Evolutionary conservation across 2,329 filamentous ascomycete species (phyloP), one percentile per base, ranked within the genome.

Genomic region (Botryotinia narcissicola): DNA sequence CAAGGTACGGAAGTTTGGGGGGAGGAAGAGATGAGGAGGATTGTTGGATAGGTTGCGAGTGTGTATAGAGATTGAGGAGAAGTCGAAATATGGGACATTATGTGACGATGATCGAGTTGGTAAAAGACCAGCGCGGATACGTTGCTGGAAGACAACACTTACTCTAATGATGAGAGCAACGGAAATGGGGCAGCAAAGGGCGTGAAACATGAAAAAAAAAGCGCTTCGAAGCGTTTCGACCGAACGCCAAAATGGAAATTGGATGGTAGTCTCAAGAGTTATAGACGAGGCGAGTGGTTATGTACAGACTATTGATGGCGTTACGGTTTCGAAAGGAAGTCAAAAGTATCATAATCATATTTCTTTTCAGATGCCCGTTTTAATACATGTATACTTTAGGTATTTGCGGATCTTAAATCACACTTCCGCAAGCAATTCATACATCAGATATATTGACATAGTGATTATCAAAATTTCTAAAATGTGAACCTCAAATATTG

Each of bases 1-100:
- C 91, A 94, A 79, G 92, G 92, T 0, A 87, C 87, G 6, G 83
- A 83, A 9, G 86, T 91, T 74, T 93, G 92, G 80, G 84, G 85
- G 18, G 77, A 79, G n/a, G 87, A 86, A 70, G 87, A 89, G 78
- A 85, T 84, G 82, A 82, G 78, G 76, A 77, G 77, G 62, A 74
- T 81, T 61, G 75, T 80, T 32, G 66, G 48, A 51, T 69, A 69
- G 48, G 48, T 20, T 32, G 12, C 40, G 66, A 22, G 35, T 57
- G 46, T 29, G 16, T 29, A 10, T 18, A 18, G 37, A 6, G 25
- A 42, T 66, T 35, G 78, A 78, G 54, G 63, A 51, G 70, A 73
- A 37, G 3, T 25, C 18, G 10, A n/a, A 20, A 51, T 18, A 54
- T 29, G n/a, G 48, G 22, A 8, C n/a, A 32, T n/a, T 16, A 18